phyloP scores from a whole-genome alignment of 129 eudicot genomes.

The Helianthus tuberosus region DNA sequence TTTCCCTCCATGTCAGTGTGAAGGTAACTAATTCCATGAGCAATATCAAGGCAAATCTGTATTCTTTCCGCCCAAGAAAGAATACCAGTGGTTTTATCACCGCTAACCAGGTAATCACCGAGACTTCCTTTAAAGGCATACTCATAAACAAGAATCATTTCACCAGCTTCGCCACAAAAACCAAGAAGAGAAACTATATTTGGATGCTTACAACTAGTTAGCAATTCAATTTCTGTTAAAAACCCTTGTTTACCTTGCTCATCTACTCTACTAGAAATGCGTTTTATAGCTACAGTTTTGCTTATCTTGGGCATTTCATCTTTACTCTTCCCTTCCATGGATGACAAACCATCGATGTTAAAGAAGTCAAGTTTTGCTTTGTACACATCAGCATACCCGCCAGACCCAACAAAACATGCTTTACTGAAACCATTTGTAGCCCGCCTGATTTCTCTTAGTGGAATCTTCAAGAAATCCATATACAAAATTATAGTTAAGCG shows the following conservation, averaged over 20 bases:
- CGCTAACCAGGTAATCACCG: not conserved
- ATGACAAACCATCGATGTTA: not conserved
- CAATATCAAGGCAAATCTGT: conserved; percentile 4
- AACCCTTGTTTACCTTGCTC: not conserved
- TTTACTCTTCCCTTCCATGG: not conserved
- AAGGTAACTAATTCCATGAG: conserved; percentile 4
- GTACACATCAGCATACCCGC: not conserved
- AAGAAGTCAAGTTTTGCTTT: not conserved
- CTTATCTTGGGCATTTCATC: not conserved
- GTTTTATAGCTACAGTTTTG: no score
- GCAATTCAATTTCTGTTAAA: conserved; percentile 1
- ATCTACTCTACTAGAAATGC: no score
- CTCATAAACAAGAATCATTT: conserved; percentile 5
- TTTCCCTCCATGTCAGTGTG: not conserved
- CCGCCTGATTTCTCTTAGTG: not conserved
- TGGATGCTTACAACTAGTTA: conserved; percentile 14
- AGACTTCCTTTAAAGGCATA: conserved; percentile 2
- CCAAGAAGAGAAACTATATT: conserved; percentile 1
- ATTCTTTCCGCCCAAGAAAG: conserved; percentile 9
- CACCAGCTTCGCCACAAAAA: not conserved
- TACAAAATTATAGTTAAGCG: not conserved
- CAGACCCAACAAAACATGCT: not conserved
- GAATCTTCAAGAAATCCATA: not conserved
- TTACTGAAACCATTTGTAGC: not conserved
- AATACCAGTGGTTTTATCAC: not conserved